Evolutionary conservation across 805 yeast species (phyloP).

Genomic region (Wickerhamiella vanderwaltii): DNA sequence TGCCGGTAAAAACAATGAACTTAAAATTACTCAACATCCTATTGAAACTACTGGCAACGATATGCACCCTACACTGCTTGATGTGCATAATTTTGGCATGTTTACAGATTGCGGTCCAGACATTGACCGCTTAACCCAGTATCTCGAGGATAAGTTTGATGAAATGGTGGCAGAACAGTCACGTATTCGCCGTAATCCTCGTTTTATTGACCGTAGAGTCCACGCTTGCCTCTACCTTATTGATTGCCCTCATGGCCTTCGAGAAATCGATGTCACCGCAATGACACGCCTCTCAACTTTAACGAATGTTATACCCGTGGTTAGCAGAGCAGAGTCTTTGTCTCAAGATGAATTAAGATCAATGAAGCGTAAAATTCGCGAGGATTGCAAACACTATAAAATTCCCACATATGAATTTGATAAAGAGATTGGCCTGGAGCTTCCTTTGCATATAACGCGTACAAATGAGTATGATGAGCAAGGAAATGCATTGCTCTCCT

Average conservation of each 20-base stretch:
- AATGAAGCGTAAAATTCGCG: conserved; percentile 43
- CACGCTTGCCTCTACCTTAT: conserved; percentile 72
- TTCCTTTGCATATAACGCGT: conserved; percentile 66
- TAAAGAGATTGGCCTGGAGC: conserved; percentile 46
- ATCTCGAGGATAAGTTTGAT: conserved; percentile 58
- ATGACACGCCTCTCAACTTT: conserved; percentile 57
- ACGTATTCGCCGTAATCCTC: conserved; percentile 58
- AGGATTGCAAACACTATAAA: conserved; percentile 46
- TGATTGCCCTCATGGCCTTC: conserved; percentile 40
- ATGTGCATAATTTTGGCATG: conserved; percentile 70
- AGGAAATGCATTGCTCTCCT: conserved; percentile 58
- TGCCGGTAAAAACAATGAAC: not conserved
- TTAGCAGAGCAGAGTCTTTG: conserved; percentile 68
- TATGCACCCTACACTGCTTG: conserved; percentile 36
- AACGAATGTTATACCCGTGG: conserved; percentile 74
- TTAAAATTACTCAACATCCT: conserved; percentile 8
- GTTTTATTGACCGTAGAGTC: conserved; percentile 58
- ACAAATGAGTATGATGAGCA: conserved; percentile 52
- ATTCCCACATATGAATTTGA: conserved; percentile 70
- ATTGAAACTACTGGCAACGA: conserved; percentile 24
- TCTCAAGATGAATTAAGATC: conserved; percentile 49
- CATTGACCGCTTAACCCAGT: conserved; percentile 39
- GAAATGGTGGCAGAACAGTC: conserved; percentile 62
- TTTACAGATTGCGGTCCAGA: conserved; percentile 48
- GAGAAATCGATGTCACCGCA: conserved; percentile 64